Base-by-base conservation (phyloP, 23 red algal genomes). In the Gracilaria gracilis region DNA sequence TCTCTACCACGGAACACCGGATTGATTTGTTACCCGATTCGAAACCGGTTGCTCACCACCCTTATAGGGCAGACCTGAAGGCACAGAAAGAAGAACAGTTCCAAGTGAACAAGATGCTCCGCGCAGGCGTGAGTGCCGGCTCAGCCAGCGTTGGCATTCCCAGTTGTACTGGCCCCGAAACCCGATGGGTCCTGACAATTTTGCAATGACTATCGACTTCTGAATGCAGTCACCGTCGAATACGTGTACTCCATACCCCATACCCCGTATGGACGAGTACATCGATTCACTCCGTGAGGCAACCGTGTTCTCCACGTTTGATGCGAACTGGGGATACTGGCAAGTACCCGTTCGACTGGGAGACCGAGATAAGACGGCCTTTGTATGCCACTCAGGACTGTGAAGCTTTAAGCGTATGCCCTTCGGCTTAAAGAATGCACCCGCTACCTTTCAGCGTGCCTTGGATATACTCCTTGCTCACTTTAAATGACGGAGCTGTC, bases 261-360 rank as follows among this genome's bases (percentile, higher is more conserved):
- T 90, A 90, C 86, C 86, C 13, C 37, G 4, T 23, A 90, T 90
- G 72, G 86, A 90, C 73, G 86, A 90, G 42, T 90, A 24, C 28
- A 79, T 90, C 24, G 86, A 90, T 14, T 90, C 59, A 17, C 73
- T 80, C n/a, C 72, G 69, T 12, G 49, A 87, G 0, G 25, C 66
- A 32, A 75, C 23, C 13, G 24, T 89, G 31, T 75, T 89, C 86
- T 33, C 86, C n/a, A 90, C 49, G 12, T 42, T 80, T 72, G 86
- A 58, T 90, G 57, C 42, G 11, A 46, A 46, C 42, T 46, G 42
- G 42, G 42, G 42, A 7, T 46, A 46, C 33, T 90, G 86, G 70
- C 70, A 90, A 65, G 44, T 70, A 19, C 50, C 48, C 4, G 49
- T 90, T 27, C 13, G 15, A 21, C 31, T 9, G 47, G 40, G 0